Evolutionary conservation across 2,329 filamentous ascomycete species (phyloP), one percentile per base, ranked within the genome.

Genomic region (Ilyonectria robusta): DNA sequence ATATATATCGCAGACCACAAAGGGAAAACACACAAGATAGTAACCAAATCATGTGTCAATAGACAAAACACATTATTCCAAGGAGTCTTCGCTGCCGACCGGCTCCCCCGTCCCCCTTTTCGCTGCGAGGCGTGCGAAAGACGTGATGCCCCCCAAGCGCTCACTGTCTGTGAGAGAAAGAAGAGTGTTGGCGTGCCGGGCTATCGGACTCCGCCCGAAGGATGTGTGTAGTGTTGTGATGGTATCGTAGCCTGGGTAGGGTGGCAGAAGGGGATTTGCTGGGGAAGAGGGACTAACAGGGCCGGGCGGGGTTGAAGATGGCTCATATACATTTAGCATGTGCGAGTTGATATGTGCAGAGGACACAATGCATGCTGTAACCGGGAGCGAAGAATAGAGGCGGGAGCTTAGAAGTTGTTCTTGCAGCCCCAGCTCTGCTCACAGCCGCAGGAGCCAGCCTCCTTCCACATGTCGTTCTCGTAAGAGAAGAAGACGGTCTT

Each of bases 401-500:
- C 35, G 21, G 23, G 59, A 19, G 64, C 58, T 66, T 71, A 61
- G 71, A 79, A 78, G 62, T 70, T 72, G 60, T 57, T 57, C 65
- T 70, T 70, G 70, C 76, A 91, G 70, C 94, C 94, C 89, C 94
- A 98, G 86, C 87, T 86, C 83, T 91, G 89, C 91, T 98, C 95
- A 76, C 94, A 94, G 68, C 83, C 83, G 82, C 90, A 93, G 37
- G 82, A 80, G 73, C 92, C 92, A 33, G 88, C 82, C 46, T 83
- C 76, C 91, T 98, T 98, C 95, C 95, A 98, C 73, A 81, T 70
- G 80, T 98, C 95, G 77, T 97, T 85, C 76, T 88, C 85, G 83
- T 87, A 94, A 73, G 91, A 93, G 89, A 98, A 97, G 85, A 97
- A 91, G 80, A 94, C 90, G 48, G 90, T 88, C 82, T 91, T 88